Base-by-base conservation (phyloP, 768 basidiomycete species). In the Leccinum incarnatum region DNA sequence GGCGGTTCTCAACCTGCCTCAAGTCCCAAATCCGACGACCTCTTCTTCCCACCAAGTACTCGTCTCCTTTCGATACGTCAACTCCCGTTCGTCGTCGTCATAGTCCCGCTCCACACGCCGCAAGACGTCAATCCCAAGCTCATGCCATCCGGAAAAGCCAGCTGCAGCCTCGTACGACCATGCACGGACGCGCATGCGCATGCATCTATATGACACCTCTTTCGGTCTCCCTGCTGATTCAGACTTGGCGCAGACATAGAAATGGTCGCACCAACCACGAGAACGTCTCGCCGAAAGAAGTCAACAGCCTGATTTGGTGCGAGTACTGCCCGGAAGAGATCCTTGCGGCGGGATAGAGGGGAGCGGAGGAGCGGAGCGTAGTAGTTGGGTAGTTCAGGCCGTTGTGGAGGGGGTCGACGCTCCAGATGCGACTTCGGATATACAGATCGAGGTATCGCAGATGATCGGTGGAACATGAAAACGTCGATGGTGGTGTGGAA, bases 61-160 rank as follows among this genome's bases (percentile, higher is more conserved):
- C n/a, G 51, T 42, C 3, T 25, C 30, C 21, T n/a, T 34, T n/a
- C 36, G 36, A 34, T 17, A n/a, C 54, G 29, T 12, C 19, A n/a
- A 54, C 9, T 23, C 15, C 12, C 7, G 54, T 34, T 32, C 15
- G 11, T n/a, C 23, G 32, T 29, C 49, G 19, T 47, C 52, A 2
- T 34, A 4, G 6, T 29, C 7, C 29, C 29, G 27, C 21, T 57
- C 27, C 40, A 34, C 32, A 17, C 47, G 17, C n/a, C 27, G 56
- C 40, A 54, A 34, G 55, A 53, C 25, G 21, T 55, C 69, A 12
- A 60, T 23, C 17, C 68, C 62, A 32, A 71, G 60, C 23, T 70
- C 70, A 23, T 58, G 61, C 69, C 70, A 72, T 4, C 69, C 69
- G 53, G 56, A 72, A 64, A 71, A 71, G 50, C 68, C 69, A 4